These are phyloP conservation scores for Hypoxylon sp. DNA, from an alignment of 2,329 filamentous ascomycete species.

Conservation along the genomic window DNA sequence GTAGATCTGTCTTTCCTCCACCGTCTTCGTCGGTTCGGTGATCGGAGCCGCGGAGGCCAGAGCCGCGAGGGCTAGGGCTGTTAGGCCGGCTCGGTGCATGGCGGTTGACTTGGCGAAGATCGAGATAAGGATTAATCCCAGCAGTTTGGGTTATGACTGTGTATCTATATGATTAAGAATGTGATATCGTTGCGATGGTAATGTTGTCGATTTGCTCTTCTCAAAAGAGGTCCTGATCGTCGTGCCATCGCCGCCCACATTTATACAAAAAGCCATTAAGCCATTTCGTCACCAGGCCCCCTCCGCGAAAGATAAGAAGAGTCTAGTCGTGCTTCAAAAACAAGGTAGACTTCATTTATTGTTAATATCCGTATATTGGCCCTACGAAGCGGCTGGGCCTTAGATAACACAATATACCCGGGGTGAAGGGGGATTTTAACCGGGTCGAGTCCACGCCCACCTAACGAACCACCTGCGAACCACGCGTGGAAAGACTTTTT, in stretches of 20 bases:
- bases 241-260: conserved; percentile 35
- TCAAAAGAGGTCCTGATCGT: conserved; percentile 40
- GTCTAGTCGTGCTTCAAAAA: conserved; percentile 37
- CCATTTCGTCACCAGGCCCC: conserved; percentile 33
- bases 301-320: conserved; percentile 45
- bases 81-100: conserved; percentile 49
- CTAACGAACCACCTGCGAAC: conserved; percentile 44
- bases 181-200: conserved; percentile 13
- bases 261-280: conserved; percentile 42
- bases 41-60: conserved; percentile 50
- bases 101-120: conserved; percentile 26
- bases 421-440: conserved; percentile 50
- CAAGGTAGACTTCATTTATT: conserved; percentile 50
- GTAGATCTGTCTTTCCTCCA: conserved; percentile 45
- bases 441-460: conserved; percentile 50
- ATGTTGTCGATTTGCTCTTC: conserved; percentile 29
- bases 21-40: conserved; percentile 47
- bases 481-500: conserved; percentile 37
- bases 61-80: conserved; percentile 52
- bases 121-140: conserved; percentile 14
- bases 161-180: conserved; percentile 26
- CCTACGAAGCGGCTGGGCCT: conserved; percentile 44
- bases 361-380: conserved; percentile 54
- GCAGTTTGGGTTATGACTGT: conserved; percentile 16
- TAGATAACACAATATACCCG: conserved; percentile 52